phyloP scores from a whole-genome alignment of 2,329 filamentous ascomycete genomes.

The Dactylellina haptotyla region DNA sequence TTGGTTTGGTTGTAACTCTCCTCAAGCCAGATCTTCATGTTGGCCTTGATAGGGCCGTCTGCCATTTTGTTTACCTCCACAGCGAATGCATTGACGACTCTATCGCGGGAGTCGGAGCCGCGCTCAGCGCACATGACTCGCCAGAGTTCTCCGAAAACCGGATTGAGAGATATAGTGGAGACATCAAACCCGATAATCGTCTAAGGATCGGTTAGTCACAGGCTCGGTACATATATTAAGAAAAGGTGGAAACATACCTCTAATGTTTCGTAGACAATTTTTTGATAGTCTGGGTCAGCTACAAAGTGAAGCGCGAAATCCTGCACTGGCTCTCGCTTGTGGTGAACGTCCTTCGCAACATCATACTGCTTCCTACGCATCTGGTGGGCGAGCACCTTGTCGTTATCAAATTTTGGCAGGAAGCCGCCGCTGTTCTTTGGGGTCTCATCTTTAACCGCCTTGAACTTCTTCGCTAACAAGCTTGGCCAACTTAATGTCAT shows the following conservation, averaged over 20 bases:
- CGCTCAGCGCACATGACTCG: slow-evolving; percentile 65
- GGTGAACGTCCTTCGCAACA: slow-evolving; percentile 39
- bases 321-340: slow-evolving; percentile 32
- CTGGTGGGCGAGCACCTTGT: slow-evolving; percentile 10
- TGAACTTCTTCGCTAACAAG: slow-evolving; percentile 46
- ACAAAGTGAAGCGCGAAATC: slow-evolving; percentile 45
- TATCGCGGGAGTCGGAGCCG: slow-evolving; percentile 62
- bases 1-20: slow-evolving; percentile 66
- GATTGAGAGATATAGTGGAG: slow-evolving; percentile 64
- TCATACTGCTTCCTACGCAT: slow-evolving; percentile 35
- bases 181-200: slow-evolving; percentile 65
- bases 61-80: slow-evolving; percentile 61
- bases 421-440: slow-evolving; percentile 50
- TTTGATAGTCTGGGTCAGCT: slow-evolving; percentile 23
- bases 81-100: slow-evolving; percentile 63
- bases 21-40: slow-evolving; percentile 66
- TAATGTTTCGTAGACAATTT: slow-evolving; percentile 37
- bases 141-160: slow-evolving; percentile 67
- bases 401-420: slow-evolving; percentile 45
- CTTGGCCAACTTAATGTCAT: slow-evolving; percentile 41
- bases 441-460: slow-evolving; percentile 46
- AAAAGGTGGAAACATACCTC: slow-evolving; percentile 19
- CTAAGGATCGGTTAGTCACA: slow-evolving; percentile 17
- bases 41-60: slow-evolving; percentile 59
- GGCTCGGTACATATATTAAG: background rate